A percentile compares a stretch with the other conserved stretches of the same genome.
Conservation (phyloP, 495 filamentous ascomycete species). For the Talaromyces wortmannii region DNA sequence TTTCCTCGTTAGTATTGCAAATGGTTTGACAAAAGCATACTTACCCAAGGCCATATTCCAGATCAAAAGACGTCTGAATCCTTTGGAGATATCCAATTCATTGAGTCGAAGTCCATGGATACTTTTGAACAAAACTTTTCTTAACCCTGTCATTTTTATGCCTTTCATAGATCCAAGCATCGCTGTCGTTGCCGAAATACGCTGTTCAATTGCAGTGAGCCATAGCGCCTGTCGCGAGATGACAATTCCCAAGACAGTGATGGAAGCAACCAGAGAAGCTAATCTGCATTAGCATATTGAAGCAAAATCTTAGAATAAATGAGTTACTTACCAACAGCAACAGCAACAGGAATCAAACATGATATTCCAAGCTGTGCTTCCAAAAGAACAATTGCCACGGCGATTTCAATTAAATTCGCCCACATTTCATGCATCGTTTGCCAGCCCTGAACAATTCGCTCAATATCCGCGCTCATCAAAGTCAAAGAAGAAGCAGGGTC, state of each 20-base stretch:
- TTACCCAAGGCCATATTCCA: conserved; percentile 45
- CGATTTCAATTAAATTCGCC: conserved; percentile 47
- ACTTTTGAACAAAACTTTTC: conserved; percentile 19
- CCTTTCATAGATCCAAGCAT: conserved; percentile 53
- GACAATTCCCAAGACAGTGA: conserved; percentile 36
- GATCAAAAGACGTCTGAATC: conserved; percentile 47
- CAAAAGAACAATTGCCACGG: conserved; percentile 46
- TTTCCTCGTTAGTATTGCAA: background rate
- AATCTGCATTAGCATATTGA: conserved; percentile 4
- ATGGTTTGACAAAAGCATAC: background rate
- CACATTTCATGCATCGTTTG: conserved; percentile 40
- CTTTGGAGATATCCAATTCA: conserved; percentile 50
- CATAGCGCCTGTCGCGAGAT: conserved; percentile 41
- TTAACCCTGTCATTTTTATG: conserved; percentile 48
- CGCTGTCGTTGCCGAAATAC: conserved; percentile 39
- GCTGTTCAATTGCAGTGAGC: conserved; percentile 51
- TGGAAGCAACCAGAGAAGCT: conserved; percentile 23
- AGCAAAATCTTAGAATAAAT: conserved; percentile 1
- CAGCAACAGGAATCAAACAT: conserved; percentile 38
- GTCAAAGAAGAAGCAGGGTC: conserved; percentile 44
- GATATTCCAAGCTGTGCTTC: conserved; percentile 40
- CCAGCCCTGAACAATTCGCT: conserved; percentile 35
- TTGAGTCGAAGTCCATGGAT: conserved; percentile 46
- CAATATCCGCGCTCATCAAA: conserved; percentile 52
- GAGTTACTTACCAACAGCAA: conserved; percentile 31